Base-by-base conservation (phyloP, 805 yeast species). In the Yarrowia sp. region DNA sequence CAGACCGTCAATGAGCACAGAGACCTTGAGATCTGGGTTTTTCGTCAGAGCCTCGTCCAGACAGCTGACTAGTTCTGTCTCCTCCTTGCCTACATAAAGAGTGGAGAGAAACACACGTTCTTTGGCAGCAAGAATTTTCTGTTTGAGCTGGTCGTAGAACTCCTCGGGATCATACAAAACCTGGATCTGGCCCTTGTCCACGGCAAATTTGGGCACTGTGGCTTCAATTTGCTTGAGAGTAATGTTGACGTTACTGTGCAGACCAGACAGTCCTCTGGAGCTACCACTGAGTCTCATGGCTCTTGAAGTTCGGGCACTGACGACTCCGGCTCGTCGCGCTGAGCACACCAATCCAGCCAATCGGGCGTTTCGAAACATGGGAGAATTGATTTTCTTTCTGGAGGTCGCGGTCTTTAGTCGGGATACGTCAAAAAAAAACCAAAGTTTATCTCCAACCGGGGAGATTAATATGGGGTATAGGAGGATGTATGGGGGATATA, bases 51-150 rank as follows among this genome's bases (percentile, higher is more conserved):
- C 92, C 7, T 77, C 74, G 14, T 82, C 81, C 4, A 95, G 68
- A 67, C 87, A 82, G 8, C 81, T 79, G 14, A 92, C 79, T 26
- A 95, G 81, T 66, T 93, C 98, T 56, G 82, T 77, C 74, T 95
- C 96, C 1, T 85, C 74, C 69, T 87, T 89, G 2, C 99, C 99
- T 52, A 95, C 80, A 73, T 95, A 95, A 43, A 95, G 78, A 1
- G 97, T 87, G 4, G 97, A 88, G 38, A 95, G 80, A 71, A 92
- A 95, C 10, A 95, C 81, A 46, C 96, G 80, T 6, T 75, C 67
- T 63, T 88, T 75, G 1, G 98, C 93, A 0, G 71, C 59, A 2
- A 75, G 67, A 19, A 93, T 92, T 70, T 88, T 89, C 2, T 70
- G 52, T 63, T 76, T 89, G 61, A 95, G 77, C 2, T 82, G 76